phyloP scores from a whole-genome alignment of 2,329 filamentous ascomycete genomes.

The Claviceps paspali region DNA sequence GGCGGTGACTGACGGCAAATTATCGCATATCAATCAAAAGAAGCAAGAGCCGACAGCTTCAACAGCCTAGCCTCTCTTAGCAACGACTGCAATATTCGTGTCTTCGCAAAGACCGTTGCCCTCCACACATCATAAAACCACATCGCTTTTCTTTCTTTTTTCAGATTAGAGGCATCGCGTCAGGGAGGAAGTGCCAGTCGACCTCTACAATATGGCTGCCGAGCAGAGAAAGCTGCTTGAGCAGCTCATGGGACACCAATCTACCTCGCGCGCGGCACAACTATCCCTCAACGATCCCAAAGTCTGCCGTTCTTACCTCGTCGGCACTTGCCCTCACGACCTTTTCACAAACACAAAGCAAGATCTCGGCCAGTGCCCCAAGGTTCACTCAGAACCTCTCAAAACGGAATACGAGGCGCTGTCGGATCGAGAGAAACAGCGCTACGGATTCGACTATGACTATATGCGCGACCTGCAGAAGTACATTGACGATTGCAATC shows the following conservation, averaged over 20 bases:
- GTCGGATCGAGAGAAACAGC: slow-evolving; percentile 52
- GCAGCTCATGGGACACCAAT: slow-evolving; percentile 76
- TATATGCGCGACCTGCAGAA: slow-evolving; percentile 93
- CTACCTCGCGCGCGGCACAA: slow-evolving; percentile 59
- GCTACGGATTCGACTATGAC: slow-evolving; percentile 87
- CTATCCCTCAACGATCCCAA: slow-evolving; percentile 82
- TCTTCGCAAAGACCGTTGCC: too few relatives aligned
- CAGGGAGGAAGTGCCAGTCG: too few relatives aligned
- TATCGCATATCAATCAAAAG: neutral
- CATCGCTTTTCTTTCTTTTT: too few relatives aligned
- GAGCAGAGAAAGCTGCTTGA: slow-evolving; percentile 98
- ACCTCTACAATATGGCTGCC: too few relatives aligned
- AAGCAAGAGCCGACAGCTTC: too few relatives aligned
- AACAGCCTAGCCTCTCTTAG: too few relatives aligned
- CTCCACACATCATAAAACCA: too few relatives aligned
- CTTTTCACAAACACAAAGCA: slow-evolving; percentile 99
- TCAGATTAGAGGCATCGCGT: too few relatives aligned
- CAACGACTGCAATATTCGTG: neutral
- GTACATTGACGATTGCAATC: slow-evolving; percentile 93
- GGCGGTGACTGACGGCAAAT: slow-evolving; percentile 10
- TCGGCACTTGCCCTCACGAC: slow-evolving; percentile 90
- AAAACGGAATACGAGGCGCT: slow-evolving; percentile 79
- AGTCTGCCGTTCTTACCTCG: slow-evolving; percentile 88
- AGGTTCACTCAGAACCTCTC: slow-evolving; percentile 74
- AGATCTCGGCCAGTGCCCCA: slow-evolving; percentile 77